Evolutionary conservation across 164 flowering plant genomes (phyloP).

Genomic region (Tetracentron sinense): DNA sequence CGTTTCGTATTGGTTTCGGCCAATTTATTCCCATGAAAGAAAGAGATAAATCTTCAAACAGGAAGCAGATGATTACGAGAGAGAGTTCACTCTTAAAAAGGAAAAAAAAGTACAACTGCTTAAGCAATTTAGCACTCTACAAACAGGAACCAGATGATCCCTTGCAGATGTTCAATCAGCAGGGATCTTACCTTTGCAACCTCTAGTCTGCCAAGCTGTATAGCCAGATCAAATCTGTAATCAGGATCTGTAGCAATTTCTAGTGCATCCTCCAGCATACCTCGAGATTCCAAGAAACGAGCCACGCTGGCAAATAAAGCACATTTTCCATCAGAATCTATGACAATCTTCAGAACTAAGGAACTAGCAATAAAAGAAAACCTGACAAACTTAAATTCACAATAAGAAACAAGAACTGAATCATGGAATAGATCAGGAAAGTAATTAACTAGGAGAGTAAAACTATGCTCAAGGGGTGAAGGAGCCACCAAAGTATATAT

Average conservation of each 20-base stretch:
- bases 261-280: slow-evolving; percentile 91
- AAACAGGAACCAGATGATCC: too few relatives aligned
- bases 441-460: neutral
- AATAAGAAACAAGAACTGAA: neutral
- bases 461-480: too few relatives aligned
- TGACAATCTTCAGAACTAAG: slow-evolving; percentile 2
- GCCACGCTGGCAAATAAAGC: slow-evolving; percentile 59
- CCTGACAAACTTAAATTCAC: neutral
- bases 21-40: too few relatives aligned
- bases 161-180: neutral
- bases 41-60: slow-evolving; percentile 1
- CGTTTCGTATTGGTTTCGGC: too few relatives aligned
- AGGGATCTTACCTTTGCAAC: slow-evolving; percentile 67
- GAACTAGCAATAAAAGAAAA: neutral
- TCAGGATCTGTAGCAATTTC: slow-evolving; percentile 98
- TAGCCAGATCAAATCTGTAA: slow-evolving; percentile 91
- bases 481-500: too few relatives aligned
- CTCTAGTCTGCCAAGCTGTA: slow-evolving; percentile 85
- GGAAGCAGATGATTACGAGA: neutral
- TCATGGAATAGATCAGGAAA: neutral
- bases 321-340: slow-evolving; percentile 6
- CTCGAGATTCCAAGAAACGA: slow-evolving; percentile 91
- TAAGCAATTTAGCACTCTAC: neutral
- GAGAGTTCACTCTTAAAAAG: neutral
- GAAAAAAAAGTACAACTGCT: neutral